Evolutionary conservation across 2,329 filamentous ascomycete genomes (phyloP).

Genomic region (Atkinsonella hypoxylon): DNA sequence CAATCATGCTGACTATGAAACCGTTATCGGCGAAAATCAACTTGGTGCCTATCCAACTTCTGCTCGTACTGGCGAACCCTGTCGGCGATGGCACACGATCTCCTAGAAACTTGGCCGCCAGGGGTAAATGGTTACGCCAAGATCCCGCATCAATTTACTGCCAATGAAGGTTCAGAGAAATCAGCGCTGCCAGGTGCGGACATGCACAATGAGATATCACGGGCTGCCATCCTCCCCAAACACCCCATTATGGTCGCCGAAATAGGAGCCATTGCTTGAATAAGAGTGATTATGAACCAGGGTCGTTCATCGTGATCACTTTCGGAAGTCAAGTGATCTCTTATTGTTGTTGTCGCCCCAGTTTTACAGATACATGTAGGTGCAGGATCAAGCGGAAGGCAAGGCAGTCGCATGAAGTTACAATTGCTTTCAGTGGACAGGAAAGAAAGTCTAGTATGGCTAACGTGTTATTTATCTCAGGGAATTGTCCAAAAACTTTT

Average conservation of each 20-base stretch:
- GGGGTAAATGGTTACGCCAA: background rate
- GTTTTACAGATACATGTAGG: background rate
- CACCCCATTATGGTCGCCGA: background rate
- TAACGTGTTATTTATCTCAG: background rate
- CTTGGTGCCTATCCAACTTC: background rate
- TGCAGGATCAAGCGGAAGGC: no score
- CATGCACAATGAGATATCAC: background rate
- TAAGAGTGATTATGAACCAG: background rate
- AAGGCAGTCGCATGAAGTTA: background rate
- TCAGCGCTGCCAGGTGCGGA: conserved; percentile 1
- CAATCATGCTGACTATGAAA: background rate
- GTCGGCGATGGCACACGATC: background rate
- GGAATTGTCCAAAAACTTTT: no score
- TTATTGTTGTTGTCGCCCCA: background rate
- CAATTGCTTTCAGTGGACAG: background rate
- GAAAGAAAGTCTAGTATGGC: background rate
- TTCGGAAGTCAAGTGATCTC: background rate
- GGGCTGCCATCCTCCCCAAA: background rate
- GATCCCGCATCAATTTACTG: conserved; percentile 2
- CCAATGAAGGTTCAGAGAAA: conserved; percentile 4
- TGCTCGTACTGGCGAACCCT: background rate
- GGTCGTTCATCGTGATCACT: background rate
- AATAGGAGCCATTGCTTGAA: conserved; percentile 1
- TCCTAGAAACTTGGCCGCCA: background rate
- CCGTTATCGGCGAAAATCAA: background rate